These are phyloP conservation scores for Flueggea neowawraea DNA, from an alignment of 441 rosid species.

Conservation along the genomic window DNA sequence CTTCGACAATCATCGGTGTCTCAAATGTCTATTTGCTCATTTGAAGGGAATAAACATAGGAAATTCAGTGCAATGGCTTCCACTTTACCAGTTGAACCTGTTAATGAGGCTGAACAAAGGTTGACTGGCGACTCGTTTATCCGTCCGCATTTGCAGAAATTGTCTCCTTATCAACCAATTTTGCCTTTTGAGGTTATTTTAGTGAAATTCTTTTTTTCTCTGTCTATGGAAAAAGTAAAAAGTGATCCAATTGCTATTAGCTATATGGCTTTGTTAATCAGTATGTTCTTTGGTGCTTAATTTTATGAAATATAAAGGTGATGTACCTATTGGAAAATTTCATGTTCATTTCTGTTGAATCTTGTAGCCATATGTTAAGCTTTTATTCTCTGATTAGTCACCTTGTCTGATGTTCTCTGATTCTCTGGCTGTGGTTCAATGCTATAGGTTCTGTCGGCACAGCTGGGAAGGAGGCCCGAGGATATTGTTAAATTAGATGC, in stretches of 20 bases:
- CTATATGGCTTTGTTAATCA: too few species aligned
- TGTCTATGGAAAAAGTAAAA: too few species aligned
- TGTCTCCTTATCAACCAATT: constrained; percentile 87
- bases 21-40: constrained; percentile 21
- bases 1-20: constrained; percentile 21
- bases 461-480: constrained; percentile 88
- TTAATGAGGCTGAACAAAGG: constrained; percentile 29
- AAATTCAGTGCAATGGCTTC: constrained; percentile 47
- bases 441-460: constrained; percentile 69
- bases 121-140: constrained; percentile 70
- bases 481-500: constrained; percentile 96
- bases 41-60: constrained; percentile 25
- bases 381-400: neutral
- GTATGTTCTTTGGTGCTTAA: too few species aligned
- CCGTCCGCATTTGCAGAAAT: constrained; percentile 66
- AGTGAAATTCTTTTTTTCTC: neutral
- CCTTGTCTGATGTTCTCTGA: too few species aligned
- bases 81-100: constrained; percentile 37
- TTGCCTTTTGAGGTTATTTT: constrained; percentile 75
- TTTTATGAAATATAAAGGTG: too few species aligned
- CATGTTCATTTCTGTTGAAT: neutral
- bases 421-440: neutral
- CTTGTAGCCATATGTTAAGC: neutral
- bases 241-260: too few species aligned
- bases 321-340: neutral